These are phyloP conservation scores for Sporisorium sorghi DNA, from an alignment of 1,284 basidiomycete genomes.

Conservation along the genomic window DNA sequence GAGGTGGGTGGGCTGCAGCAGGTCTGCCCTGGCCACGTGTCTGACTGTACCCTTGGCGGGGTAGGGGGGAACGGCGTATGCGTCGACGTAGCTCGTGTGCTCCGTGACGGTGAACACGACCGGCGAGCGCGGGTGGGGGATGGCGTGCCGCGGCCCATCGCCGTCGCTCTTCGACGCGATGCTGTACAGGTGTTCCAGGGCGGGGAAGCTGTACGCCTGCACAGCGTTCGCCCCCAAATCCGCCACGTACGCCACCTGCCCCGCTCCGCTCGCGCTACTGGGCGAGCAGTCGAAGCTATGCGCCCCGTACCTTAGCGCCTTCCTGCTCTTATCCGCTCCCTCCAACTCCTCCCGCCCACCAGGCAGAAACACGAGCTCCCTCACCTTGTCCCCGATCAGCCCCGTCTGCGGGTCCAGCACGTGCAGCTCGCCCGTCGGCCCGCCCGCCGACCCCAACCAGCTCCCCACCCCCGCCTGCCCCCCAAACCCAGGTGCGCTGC, in stretches of 20 bases:
- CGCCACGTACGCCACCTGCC: conserved; percentile 56
- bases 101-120: conserved; percentile 61
- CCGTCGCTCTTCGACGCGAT: conserved; percentile 17
- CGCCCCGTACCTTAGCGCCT: conserved; percentile 55
- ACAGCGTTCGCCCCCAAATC: conserved; percentile 62
- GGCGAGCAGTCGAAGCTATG: conserved; percentile 52
- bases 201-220: conserved; percentile 44
- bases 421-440: conserved; percentile 64
- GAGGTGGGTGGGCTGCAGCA: conserved; percentile 24
- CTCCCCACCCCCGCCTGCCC: conserved; percentile 17
- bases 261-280: not conserved
- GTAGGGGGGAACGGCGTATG: conserved; percentile 16
- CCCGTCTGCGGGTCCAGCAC: conserved; percentile 39
- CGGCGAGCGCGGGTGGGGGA: conserved; percentile 47
- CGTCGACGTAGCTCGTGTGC: conserved; percentile 59
- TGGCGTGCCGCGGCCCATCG: conserved; percentile 63
- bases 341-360: conserved; percentile 33
- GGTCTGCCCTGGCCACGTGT: conserved; percentile 23
- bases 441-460: conserved; percentile 58
- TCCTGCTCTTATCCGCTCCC: conserved; percentile 54
- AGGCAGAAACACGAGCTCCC: conserved; percentile 55
- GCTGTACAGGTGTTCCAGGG: conserved; percentile 35
- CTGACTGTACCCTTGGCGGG: not conserved
- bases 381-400: conserved; percentile 31
- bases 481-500: conserved; percentile 51